Conservation (phyloP, 2,329 filamentous ascomycete species). For the Leptodontidium sp. region DNA sequence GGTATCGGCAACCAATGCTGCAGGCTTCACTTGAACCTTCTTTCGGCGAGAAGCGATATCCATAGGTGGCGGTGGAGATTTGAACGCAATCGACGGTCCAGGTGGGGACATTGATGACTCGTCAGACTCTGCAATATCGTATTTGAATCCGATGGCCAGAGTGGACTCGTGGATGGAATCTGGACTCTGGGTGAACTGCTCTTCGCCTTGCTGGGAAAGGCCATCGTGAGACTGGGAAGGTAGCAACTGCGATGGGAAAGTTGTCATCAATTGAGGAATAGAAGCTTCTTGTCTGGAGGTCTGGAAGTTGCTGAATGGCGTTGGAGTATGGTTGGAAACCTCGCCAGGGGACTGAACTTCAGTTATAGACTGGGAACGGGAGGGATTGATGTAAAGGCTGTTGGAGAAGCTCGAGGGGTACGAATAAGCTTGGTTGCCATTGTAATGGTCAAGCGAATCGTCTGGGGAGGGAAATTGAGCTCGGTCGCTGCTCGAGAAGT, state of each 20-base stretch:
- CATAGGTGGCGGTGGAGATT: slow-evolving; percentile 43
- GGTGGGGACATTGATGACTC: slow-evolving; percentile 40
- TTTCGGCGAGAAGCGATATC: slow-evolving; percentile 45
- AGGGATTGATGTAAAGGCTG: slow-evolving; percentile 30
- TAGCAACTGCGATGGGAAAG: slow-evolving; percentile 41
- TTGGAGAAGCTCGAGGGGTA: slow-evolving; percentile 35
- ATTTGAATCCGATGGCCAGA: slow-evolving; percentile 35
- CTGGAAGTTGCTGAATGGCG: slow-evolving; percentile 35
- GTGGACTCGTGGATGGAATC: slow-evolving; percentile 35
- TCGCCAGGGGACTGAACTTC: slow-evolving; percentile 33
- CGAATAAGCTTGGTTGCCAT: slow-evolving; percentile 31
- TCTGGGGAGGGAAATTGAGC: slow-evolving; percentile 40
- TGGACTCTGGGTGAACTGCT: slow-evolving; percentile 35
- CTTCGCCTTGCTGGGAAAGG: slow-evolving; percentile 19
- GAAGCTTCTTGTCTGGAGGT: slow-evolving; percentile 26
- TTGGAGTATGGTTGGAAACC: slow-evolving; percentile 34
- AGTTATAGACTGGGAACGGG: slow-evolving; percentile 30
- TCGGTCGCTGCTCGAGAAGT: slow-evolving; percentile 33
- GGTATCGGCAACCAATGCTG: slow-evolving; percentile 42
- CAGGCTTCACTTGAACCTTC: slow-evolving; percentile 45
- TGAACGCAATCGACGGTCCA: slow-evolving; percentile 41
- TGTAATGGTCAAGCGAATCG: slow-evolving; percentile 29
- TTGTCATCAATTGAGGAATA: slow-evolving; percentile 30
- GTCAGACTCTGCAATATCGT: slow-evolving; percentile 36
- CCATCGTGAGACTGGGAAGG: slow-evolving; percentile 27